phyloP scores from a whole-genome alignment of 2,329 filamentous ascomycete species.

The Phyllosticta citrichinensis region DNA sequence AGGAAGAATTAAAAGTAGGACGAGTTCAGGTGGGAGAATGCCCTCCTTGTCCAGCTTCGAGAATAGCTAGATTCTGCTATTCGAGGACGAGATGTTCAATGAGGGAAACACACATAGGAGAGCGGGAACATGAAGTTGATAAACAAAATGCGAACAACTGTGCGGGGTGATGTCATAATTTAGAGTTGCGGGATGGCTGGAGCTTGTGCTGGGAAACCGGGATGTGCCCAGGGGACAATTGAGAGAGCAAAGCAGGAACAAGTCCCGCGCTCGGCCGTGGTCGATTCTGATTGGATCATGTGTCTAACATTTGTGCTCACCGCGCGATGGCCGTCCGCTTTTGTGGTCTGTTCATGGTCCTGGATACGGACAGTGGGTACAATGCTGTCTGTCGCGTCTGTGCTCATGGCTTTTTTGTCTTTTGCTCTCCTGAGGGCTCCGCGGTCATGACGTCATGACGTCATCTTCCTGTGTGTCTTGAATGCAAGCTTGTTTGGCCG shows the following conservation, averaged over 20 bases:
- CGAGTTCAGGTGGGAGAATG: neutral
- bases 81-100: neutral
- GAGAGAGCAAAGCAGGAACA: neutral
- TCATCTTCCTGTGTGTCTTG: neutral
- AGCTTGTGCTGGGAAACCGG: neutral
- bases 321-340: neutral
- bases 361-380: neutral
- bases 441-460: neutral
- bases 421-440: neutral
- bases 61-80: neutral
- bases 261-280: neutral
- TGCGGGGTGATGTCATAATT: neutral
- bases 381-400: neutral
- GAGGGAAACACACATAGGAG: neutral
- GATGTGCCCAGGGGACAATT: neutral
- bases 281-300: neutral
- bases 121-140: neutral
- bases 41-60: neutral
- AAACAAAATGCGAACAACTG: neutral
- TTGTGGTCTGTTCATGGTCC: neutral
- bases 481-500: neutral
- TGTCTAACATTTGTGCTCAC: neutral
- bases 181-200: neutral
- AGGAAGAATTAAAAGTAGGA: too few species aligned
- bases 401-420: neutral